phyloP scores from a whole-genome alignment of 2,329 filamentous ascomycete genomes.

The Escovopsis sp. region DNA sequence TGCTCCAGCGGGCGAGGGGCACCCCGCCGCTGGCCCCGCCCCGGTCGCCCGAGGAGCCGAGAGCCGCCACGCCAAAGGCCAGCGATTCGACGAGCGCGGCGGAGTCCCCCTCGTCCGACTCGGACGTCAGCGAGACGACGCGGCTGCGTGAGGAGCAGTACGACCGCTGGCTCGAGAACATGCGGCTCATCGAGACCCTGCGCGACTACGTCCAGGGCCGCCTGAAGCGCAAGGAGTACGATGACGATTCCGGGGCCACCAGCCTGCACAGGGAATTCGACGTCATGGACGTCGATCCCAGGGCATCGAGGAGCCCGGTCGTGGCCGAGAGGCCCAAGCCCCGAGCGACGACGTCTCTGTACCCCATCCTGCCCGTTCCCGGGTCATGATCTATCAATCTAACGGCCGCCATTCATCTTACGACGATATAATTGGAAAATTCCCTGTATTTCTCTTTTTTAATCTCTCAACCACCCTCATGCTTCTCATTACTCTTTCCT shows the following conservation, averaged over 20 bases:
- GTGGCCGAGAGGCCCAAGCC: constrained; percentile 11
- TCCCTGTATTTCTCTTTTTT: no score
- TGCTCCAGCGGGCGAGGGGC: constrained; percentile 45
- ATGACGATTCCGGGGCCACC: constrained; percentile 16
- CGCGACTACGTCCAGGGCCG: constrained; percentile 42
- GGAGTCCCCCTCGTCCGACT: constrained; percentile 40
- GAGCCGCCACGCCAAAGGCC: constrained; percentile 29
- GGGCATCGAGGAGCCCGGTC: constrained; percentile 15
- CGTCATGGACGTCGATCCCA: constrained; percentile 23
- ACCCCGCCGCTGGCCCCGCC: constrained; percentile 19
- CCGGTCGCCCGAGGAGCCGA: constrained; percentile 19
- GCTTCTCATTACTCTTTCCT: no score
- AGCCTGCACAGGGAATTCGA: constrained; percentile 12
- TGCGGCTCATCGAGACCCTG: constrained; percentile 48
- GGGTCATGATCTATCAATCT: constrained; percentile 13
- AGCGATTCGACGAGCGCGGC: constrained; percentile 29
- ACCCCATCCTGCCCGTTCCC: constrained; percentile 26
- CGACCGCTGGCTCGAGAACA: constrained; percentile 51
- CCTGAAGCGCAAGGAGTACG: constrained; percentile 42
- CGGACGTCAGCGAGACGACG: constrained; percentile 35
- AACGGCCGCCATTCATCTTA: no score
- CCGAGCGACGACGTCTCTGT: constrained; percentile 22
- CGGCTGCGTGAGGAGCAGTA: constrained; percentile 47
- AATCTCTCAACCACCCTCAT: no score
- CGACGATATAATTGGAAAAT: not conserved